Conservation (phyloP, 768 basidiomycete species). For the Mycena sanguinolenta region DNA sequence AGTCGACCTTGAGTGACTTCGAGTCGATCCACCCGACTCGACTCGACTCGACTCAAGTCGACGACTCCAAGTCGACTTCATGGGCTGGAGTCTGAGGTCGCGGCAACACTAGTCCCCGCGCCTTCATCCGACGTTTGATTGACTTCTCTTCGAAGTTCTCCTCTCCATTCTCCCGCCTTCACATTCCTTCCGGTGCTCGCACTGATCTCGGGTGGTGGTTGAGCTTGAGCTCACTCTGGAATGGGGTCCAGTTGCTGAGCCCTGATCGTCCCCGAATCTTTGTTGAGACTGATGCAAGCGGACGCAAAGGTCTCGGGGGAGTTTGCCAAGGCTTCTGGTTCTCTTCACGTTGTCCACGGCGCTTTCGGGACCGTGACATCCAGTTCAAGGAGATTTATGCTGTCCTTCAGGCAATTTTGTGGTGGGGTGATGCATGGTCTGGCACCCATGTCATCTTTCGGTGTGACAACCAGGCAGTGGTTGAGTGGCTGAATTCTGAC, state of each 20-base stretch:
- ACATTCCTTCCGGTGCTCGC: slow-evolving; percentile 40
- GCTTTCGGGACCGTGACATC: slow-evolving; percentile 42
- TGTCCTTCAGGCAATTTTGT: slow-evolving; percentile 45
- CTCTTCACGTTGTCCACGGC: slow-evolving; percentile 40
- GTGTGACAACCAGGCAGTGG: slow-evolving; percentile 46
- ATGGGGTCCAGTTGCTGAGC: slow-evolving; percentile 41
- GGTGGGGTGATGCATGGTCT: slow-evolving; percentile 44
- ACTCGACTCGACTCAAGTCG: too few species aligned
- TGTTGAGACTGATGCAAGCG: slow-evolving; percentile 50
- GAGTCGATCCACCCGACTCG: too few species aligned
- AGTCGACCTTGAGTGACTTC: too few species aligned
- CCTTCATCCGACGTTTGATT: slow-evolving; percentile 46
- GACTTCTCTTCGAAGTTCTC: slow-evolving; percentile 46
- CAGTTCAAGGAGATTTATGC: slow-evolving; percentile 52
- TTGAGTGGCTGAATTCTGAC: slow-evolving; percentile 5
- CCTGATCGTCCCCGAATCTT: slow-evolving; percentile 23
- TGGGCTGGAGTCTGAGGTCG: too few species aligned
- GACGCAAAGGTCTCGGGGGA: slow-evolving; percentile 24
- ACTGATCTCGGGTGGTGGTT: slow-evolving; percentile 37
- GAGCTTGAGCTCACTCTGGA: slow-evolving; percentile 49
- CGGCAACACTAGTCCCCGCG: slow-evolving; percentile 39
- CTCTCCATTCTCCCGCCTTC: slow-evolving; percentile 35
- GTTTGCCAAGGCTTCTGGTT: slow-evolving; percentile 42
- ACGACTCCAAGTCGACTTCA: too few species aligned
- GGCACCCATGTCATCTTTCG: slow-evolving; percentile 46